A percentile compares a stretch with the other conserved stretches of the same genome.
phyloP scores from a whole-genome alignment of 140 eudicot species.

The Oenanthe javanica region DNA sequence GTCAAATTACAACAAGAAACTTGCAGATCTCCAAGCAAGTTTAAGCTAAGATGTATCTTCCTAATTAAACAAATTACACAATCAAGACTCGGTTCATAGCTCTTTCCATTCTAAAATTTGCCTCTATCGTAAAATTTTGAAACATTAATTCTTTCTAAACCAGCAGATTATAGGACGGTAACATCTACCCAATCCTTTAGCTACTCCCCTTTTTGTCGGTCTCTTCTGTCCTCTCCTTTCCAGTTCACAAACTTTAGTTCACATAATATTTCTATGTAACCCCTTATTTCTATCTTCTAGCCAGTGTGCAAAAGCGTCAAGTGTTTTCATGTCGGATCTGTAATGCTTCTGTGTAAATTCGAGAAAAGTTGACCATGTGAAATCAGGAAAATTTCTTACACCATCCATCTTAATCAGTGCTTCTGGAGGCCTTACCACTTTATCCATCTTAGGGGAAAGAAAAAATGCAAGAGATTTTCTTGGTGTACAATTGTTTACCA shows the following conservation, averaged over 20 bases:
- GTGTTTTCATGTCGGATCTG: slow-evolving; percentile 66
- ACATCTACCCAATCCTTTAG: background rate
- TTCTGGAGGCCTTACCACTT: slow-evolving; percentile 54
- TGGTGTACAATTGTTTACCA: slow-evolving; percentile 50
- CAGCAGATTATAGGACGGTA: background rate
- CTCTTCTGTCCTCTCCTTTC: background rate
- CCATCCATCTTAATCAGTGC: slow-evolving; percentile 25
- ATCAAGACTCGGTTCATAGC: background rate
- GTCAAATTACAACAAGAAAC: slow-evolving; percentile 5
- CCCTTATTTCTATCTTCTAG: slow-evolving; percentile 25
- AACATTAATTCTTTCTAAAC: background rate
- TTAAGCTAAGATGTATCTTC: background rate
- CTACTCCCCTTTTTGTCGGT: background rate
- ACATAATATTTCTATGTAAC: background rate
- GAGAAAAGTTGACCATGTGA: slow-evolving; percentile 66
- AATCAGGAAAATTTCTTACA: slow-evolving; percentile 56
- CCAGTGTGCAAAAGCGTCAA: slow-evolving; percentile 70
- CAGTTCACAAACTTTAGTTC: background rate
- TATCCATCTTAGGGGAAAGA: slow-evolving; percentile 63
- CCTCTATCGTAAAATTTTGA: background rate
- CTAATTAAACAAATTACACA: background rate
- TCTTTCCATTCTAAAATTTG: background rate
- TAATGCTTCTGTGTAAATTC: slow-evolving; percentile 82
- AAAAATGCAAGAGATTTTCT: slow-evolving; percentile 76
- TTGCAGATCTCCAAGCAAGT: background rate